Evolutionary conservation across 805 yeast species (phyloP).

Genomic region (Teunomyces atbi): DNA sequence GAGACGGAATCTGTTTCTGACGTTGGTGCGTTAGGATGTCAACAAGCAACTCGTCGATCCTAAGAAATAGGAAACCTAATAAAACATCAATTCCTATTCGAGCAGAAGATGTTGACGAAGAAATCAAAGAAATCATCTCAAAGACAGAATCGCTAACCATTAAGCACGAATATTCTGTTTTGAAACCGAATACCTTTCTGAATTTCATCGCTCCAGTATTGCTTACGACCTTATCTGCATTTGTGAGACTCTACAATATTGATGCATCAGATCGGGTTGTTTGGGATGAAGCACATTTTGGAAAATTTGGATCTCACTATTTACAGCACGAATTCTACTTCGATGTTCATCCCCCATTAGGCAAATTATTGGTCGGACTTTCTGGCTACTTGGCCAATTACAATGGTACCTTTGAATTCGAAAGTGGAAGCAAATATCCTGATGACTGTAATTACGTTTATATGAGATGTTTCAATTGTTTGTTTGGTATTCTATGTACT

Average conservation of each 20-base stretch:
- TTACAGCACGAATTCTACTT: conserved; percentile 76
- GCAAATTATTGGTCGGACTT: conserved; percentile 75
- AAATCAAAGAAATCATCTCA: conserved; percentile 11
- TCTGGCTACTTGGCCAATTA: conserved; percentile 83
- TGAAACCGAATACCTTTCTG: background rate
- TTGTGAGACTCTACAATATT: conserved; percentile 58
- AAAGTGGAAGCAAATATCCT: conserved; percentile 64
- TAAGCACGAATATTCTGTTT: background rate
- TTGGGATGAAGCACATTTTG: conserved; percentile 93
- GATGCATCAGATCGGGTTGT: conserved; percentile 59
- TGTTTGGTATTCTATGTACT: conserved; percentile 63
- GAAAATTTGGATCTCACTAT: conserved; percentile 81
- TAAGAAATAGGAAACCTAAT: conserved; percentile 1
- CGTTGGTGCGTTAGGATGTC: background rate
- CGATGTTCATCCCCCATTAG: conserved; percentile 87
- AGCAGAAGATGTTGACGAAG: conserved; percentile 3
- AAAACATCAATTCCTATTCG: background rate
- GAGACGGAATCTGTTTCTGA: background rate
- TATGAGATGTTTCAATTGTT: conserved; percentile 72
- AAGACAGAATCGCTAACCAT: conserved; percentile 12
- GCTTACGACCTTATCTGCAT: conserved; percentile 13
- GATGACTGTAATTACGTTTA: conserved; percentile 55
- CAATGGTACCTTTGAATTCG: conserved; percentile 73
- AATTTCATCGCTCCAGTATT: conserved; percentile 7
- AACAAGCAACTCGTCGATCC: background rate